Base-by-base conservation (phyloP, 352 stramenopile genomes). In the Pythium scleroteichum region DNA sequence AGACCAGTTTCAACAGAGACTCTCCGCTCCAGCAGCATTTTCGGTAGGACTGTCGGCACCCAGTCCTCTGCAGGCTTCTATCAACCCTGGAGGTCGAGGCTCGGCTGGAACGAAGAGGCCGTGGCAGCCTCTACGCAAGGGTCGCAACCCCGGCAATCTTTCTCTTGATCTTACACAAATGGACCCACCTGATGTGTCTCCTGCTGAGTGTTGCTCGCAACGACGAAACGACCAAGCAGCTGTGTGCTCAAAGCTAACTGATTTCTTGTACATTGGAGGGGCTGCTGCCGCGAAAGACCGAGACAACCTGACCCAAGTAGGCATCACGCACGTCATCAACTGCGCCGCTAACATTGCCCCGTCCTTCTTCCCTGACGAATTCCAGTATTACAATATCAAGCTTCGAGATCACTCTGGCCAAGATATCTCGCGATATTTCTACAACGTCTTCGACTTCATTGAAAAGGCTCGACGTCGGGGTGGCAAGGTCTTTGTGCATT, bases 241-340 rank as follows among this genome's bases (percentile, higher is more conserved):
- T 1, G 71, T 87, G 23, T 96, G 87, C 69, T 96, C 87, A 3
- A 77, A 84, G 53, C 55, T 95, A 6, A 93, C 82, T 7, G 85
- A 96, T 32, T 95, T 95, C 45, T 62, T 97, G n/a, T 97, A 82
- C 51, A 90, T 97, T 52, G 85, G 89, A 29, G 85, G 89, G 14
- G 87, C 82, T 7, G 66, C 73, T 10, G 89, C 82, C n/a, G 86
- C 86, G 17, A 90, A 92, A 52, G 82, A 96, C 62, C 78, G 83
- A 56, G 78, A 84, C 20, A 73, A 84, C 45, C 67, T 97, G 26
- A 51, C 68, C 17, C 64, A 80, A 49, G 62, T 81, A 13, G 87
- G 88, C 35, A 93, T 97, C 59, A 97, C 89, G 4, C 89, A 97
- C 66, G 72, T 97, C 35, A 87, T 97, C 64, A 97, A 97, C 54